Base-by-base conservation (phyloP, 2,329 filamentous ascomycete genomes). In the Alternaria arbusti region DNA sequence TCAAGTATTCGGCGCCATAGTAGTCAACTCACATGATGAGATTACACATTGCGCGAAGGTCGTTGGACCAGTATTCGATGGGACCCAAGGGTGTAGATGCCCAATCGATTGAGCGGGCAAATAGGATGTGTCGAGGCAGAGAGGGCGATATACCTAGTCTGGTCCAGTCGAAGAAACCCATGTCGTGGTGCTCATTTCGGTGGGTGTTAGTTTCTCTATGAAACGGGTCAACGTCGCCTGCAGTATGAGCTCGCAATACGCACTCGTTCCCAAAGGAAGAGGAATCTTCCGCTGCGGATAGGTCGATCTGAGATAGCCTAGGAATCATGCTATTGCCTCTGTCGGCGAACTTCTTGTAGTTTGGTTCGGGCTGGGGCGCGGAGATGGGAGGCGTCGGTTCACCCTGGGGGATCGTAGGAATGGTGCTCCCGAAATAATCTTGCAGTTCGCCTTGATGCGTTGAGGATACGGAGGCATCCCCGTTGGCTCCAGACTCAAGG, bases 81-180 rank as follows among this genome's bases (percentile, higher is more conserved):
- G 92, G 90, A 0, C 93, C 92, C 2, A 96, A 82, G 5, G 89
- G 82, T 1, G 92, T 96, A 0, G 86, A 82, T 2, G 86, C 86
- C 93, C 92, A 96, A 75, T 94, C 89, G 36, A 90, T 78, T 43
- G 87, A 88, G 40, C 91, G 87, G 17, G 90, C 90, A 69, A 95
- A 92, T 57, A 86, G 87, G 50, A 95, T 90, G 74, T 96, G 92
- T 9, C 84, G 81, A 2, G 91, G 90, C 44, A 94, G 83, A 25
- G 85, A 85, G 13, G 88, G 82, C 5, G 87, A 87, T 12, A 90
- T 55, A 2, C 90, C 87, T 52, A 95, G 84, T 57, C 88, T 86
- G 5, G 92, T 96, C 93, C 93, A 96, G 78, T 96, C 93, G 74
- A 94, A 95, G 30, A 88, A 91, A 12, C 86, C 83, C 69, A 83